Percentiles rank a stretch among this genome's conserved stretches.
Conservation (phyloP, 495 filamentous ascomycete genomes). For the Hyaloscypha variabilis region DNA sequence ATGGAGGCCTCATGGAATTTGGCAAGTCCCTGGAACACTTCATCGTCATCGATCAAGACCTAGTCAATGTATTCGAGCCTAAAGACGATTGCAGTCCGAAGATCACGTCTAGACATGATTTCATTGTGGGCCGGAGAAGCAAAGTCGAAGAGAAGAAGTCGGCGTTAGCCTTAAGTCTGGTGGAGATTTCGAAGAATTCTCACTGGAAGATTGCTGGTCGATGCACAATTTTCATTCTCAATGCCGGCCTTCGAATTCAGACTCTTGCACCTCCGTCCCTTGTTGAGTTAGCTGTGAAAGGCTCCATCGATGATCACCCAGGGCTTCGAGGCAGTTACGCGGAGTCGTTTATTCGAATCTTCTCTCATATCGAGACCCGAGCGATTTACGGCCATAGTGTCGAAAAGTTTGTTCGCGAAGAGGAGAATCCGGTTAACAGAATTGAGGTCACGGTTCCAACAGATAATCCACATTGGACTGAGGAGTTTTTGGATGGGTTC, state of each 20-base stretch:
- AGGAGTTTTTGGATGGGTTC: slow-evolving; percentile 77
- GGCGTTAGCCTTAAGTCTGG: slow-evolving; percentile 76
- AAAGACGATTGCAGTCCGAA: slow-evolving; percentile 55
- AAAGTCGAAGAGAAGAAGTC: slow-evolving; percentile 83
- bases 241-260: slow-evolving; percentile 86
- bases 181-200: slow-evolving; percentile 71
- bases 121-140: slow-evolving; percentile 71
- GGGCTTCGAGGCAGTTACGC: slow-evolving; percentile 80
- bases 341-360: slow-evolving; percentile 76
- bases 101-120: slow-evolving; percentile 67
- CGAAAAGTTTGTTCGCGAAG: slow-evolving; percentile 78
- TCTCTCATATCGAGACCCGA: slow-evolving; percentile 81
- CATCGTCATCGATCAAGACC: slow-evolving; percentile 78
- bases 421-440: slow-evolving; percentile 74
- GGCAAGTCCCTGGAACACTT: slow-evolving; percentile 81
- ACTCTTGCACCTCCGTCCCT: slow-evolving; percentile 79
- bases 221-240: slow-evolving; percentile 84
- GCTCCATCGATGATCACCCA: slow-evolving; percentile 89
- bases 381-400: slow-evolving; percentile 85
- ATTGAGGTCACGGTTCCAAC: slow-evolving; percentile 69
- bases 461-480: slow-evolving; percentile 76
- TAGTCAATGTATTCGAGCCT: slow-evolving; percentile 74
- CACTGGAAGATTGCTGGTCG: slow-evolving; percentile 97
- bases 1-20: slow-evolving; percentile 85
- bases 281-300: slow-evolving; percentile 79